These are phyloP conservation scores for Volutella citrinella DNA, from an alignment of 2,329 filamentous ascomycete species.

Conservation along the genomic window DNA sequence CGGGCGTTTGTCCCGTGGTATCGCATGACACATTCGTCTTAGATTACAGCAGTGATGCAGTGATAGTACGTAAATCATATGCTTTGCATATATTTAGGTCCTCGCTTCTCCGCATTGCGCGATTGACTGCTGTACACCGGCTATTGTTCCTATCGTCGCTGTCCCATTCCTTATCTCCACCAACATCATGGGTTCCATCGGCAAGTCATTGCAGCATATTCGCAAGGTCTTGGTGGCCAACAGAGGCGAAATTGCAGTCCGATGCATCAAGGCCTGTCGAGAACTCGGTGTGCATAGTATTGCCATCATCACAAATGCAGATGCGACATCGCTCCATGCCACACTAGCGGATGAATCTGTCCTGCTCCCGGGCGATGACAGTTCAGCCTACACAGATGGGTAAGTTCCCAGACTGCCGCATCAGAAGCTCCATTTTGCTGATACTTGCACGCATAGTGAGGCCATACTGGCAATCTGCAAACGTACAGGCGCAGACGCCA, in stretches of 20 bases:
- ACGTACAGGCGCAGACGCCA: slow-evolving; percentile 45
- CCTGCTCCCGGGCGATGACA: slow-evolving; percentile 41
- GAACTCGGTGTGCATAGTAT: slow-evolving; percentile 48
- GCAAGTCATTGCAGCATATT: slow-evolving; percentile 2
- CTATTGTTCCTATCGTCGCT: no score
- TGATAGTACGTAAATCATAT: no score
- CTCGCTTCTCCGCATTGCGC: no score
- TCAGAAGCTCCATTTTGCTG: background rate
- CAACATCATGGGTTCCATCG: slow-evolving; percentile 5
- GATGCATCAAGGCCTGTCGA: slow-evolving; percentile 45
- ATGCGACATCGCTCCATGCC: slow-evolving; percentile 44
- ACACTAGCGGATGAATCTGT: slow-evolving; percentile 49
- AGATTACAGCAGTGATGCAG: no score
- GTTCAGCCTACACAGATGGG: slow-evolving; percentile 31
- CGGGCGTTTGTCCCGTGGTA: no score
- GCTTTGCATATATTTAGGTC: no score
- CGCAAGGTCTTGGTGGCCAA: slow-evolving; percentile 52
- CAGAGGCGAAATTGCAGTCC: slow-evolving; percentile 55
- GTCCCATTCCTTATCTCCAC: no score
- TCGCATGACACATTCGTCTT: no score
- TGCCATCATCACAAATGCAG: slow-evolving; percentile 52
- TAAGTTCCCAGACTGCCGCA: slow-evolving; percentile 1
- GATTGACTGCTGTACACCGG: no score
- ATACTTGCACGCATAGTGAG: slow-evolving; percentile 8
- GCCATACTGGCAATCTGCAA: slow-evolving; percentile 34